A percentile compares a stretch with the other conserved stretches of the same genome.
phyloP scores from a whole-genome alignment of 2,329 filamentous ascomycete species.

The Coleophoma crateriformis region DNA sequence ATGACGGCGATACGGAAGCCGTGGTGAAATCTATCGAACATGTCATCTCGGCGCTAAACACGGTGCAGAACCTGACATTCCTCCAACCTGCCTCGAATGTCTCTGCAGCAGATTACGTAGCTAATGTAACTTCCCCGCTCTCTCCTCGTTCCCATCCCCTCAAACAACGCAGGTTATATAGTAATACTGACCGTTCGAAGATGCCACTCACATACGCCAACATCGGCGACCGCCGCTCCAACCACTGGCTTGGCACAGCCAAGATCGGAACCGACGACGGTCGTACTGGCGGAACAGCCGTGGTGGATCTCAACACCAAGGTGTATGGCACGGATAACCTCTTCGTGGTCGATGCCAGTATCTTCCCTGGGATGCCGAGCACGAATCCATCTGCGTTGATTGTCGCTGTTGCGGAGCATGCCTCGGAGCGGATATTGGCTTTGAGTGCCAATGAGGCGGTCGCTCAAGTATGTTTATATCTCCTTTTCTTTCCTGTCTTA shows the following conservation, averaged over 20 bases:
- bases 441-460: conserved; percentile 5
- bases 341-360: conserved; percentile 62
- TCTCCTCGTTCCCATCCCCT: too few species aligned
- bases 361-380: conserved; percentile 64
- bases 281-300: conserved; percentile 45
- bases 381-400: conserved; percentile 64
- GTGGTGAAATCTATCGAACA: conserved; percentile 61
- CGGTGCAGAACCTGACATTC: conserved; percentile 49
- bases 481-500: too few species aligned
- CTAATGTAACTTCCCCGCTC: conserved; percentile 30
- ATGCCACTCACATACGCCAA: conserved; percentile 20
- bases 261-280: conserved; percentile 50
- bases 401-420: conserved; percentile 54
- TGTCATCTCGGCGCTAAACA: conserved; percentile 46
- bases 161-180: too few species aligned
- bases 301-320: conserved; percentile 58
- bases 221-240: conserved; percentile 18
- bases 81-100: conserved; percentile 45
- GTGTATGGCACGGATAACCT: conserved; percentile 65
- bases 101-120: conserved; percentile 51
- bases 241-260: conserved; percentile 50
- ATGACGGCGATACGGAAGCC: conserved; percentile 46
- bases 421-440: conserved; percentile 26
- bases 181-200: conserved; percentile 1
- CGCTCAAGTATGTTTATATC: not conserved